Evolutionary conservation across 768 basidiomycete species (phyloP).

Genomic region (Trametes punicea): DNA sequence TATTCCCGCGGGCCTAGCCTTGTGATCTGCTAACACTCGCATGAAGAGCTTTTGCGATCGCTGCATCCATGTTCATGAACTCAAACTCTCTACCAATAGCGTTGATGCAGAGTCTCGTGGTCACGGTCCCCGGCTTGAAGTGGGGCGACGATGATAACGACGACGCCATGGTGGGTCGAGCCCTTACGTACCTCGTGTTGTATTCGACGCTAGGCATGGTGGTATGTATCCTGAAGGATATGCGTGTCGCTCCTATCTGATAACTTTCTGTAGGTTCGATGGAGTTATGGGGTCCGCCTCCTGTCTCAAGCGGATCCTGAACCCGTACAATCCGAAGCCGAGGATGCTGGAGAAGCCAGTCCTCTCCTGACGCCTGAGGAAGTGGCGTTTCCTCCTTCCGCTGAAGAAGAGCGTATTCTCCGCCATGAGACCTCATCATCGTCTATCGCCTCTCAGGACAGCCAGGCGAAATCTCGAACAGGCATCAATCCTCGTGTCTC

Average conservation of each 20-base stretch:
- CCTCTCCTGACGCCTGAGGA: slow-evolving; percentile 36
- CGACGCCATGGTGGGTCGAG: slow-evolving; percentile 89
- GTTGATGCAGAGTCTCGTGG: slow-evolving; percentile 84
- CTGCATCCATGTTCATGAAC: slow-evolving; percentile 89
- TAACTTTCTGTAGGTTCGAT: slow-evolving; percentile 58
- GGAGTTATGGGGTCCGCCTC: slow-evolving; percentile 89
- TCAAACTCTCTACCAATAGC: slow-evolving; percentile 95
- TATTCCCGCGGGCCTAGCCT: slow-evolving; percentile 16
- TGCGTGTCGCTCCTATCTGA: neutral
- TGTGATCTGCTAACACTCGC: neutral
- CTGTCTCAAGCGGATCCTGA: slow-evolving; percentile 70
- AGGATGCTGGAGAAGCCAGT: slow-evolving; percentile 30
- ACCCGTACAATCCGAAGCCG: slow-evolving; percentile 25
- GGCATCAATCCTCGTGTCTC: slow-evolving; percentile 16
- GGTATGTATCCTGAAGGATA: slow-evolving; percentile 42
- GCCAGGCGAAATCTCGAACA: slow-evolving; percentile 2
- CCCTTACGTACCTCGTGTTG: slow-evolving; percentile 84
- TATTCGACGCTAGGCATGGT: slow-evolving; percentile 97
- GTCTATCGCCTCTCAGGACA: slow-evolving; percentile 12
- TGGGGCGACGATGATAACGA: slow-evolving; percentile 80
- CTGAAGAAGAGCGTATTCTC: slow-evolving; percentile 22
- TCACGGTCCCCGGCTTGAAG: slow-evolving; percentile 77
- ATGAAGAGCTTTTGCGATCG: slow-evolving; percentile 72
- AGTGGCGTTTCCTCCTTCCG: slow-evolving; percentile 24
- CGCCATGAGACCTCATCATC: slow-evolving; percentile 14